These are phyloP conservation scores for Pisolithus sp. DNA, from an alignment of 768 basidiomycete species.

Conservation along the genomic window DNA sequence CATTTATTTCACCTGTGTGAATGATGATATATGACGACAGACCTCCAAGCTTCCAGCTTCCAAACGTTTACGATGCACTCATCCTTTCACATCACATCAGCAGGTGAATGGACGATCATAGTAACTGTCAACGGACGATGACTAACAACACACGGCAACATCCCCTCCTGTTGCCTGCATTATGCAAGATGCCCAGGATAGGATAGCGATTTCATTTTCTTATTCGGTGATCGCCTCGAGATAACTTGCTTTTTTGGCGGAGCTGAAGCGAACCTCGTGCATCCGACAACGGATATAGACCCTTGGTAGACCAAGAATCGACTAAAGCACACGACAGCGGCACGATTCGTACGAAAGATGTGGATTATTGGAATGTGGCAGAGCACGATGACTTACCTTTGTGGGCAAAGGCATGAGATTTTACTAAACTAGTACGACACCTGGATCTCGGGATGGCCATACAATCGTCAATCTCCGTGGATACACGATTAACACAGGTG, in stretches of 20 bases:
- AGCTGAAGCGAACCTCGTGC: not conserved
- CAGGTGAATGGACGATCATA: too few species aligned
- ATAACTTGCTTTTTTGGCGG: not conserved
- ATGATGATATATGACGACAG: too few species aligned
- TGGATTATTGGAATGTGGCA: not conserved
- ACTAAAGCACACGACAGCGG: not conserved
- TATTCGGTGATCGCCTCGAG: slow-evolving; percentile 16
- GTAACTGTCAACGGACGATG: too few species aligned
- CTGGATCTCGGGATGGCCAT: not conserved
- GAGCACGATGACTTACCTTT: not conserved
- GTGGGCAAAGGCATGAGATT: not conserved
- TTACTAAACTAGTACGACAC: not conserved
- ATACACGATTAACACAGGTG: too few species aligned
- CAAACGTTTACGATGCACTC: too few species aligned
- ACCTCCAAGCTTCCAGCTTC: too few species aligned
- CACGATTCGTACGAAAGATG: not conserved
- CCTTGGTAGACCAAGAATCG: slow-evolving; percentile 2
- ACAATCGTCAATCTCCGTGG: too few species aligned
- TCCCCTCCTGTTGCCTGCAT: not conserved
- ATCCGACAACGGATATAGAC: not conserved
- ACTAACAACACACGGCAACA: too few species aligned
- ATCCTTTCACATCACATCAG: too few species aligned
- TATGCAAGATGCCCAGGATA: slow-evolving; percentile 6
- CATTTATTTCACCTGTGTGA: too few species aligned
- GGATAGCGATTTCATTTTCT: slow-evolving; percentile 18